Base-by-base conservation (phyloP, 1,284 basidiomycete species). In the Wallemia ichthyophaga region DNA sequence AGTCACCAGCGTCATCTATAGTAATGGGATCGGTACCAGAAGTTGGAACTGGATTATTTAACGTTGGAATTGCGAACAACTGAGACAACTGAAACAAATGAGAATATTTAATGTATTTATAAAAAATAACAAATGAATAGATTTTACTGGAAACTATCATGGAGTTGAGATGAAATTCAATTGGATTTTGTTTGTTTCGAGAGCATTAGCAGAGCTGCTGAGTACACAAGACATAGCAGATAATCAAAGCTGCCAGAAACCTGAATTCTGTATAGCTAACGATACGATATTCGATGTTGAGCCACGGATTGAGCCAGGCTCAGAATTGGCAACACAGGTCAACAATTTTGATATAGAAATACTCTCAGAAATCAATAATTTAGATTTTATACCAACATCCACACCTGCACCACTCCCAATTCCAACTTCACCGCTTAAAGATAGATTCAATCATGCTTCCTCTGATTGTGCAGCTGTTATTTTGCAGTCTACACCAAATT, bases 11-110 rank as follows among this genome's bases (percentile, higher is more conserved):
- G 9, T 92, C 98, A 74, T 98, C 96, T 66, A 88, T 99, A 53
- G 79, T 99, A 75, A 85, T 98, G 62, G 94, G 94, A 21, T 94
- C 98, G 72, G 86, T 98, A 79, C 92, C 94, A 28, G 91, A 89
- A 0, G 91, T 92, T 86, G 88, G 88, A 58, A 91, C 88, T 0
- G 88, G 88, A 13, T 79, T 88, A 3, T 96, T 96, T 68, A 92
- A 96, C 59, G 85, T 98, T 58, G 83, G 87, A 0, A 76, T 99
- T 58, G 94, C 98, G 71, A 84, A 96, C 64, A 85, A 92, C 65
- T 48, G 37, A 48, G 5, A 15, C n/a, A n/a, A n/a, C n/a, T n/a
- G n/a, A n/a, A 84, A 96, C 64, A 85, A 92, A 65, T 48, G 37
- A 48, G 5, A 15, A 21, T 17, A 48, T 17, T 48, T 31, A 31